A percentile compares a stretch with the other conserved stretches of the same genome.
phyloP scores from a whole-genome alignment of 2,329 filamentous ascomycete species.

The Xylariaceae sp. region DNA sequence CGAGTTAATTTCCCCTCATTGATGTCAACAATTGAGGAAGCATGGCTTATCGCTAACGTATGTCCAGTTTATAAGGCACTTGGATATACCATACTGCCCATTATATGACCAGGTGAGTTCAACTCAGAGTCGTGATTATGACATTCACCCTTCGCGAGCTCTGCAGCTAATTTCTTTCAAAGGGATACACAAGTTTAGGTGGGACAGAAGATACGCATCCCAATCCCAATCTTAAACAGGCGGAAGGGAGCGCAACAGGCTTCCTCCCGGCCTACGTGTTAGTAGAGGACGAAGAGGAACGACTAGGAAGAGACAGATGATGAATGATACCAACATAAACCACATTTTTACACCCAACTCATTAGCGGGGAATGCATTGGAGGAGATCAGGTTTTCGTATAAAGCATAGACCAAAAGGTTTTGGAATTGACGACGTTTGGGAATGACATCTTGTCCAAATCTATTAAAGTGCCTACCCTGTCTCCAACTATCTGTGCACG shows the following conservation, averaged over 20 bases:
- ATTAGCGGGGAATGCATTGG: neutral
- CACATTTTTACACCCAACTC: neutral
- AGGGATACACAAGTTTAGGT: constrained; percentile 87
- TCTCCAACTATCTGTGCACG: too few species aligned
- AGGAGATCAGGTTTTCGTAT: neutral
- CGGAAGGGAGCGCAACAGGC: constrained; percentile 24
- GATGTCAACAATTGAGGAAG: neutral
- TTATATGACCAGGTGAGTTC: constrained; percentile 63
- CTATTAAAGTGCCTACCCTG: too few species aligned
- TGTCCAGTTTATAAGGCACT: constrained; percentile 68
- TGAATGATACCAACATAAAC: neutral
- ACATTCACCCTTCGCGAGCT: neutral
- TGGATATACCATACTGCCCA: constrained; percentile 77
- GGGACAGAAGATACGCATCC: constrained; percentile 84
- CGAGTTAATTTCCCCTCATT: neutral
- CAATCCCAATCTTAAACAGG: constrained; percentile 67
- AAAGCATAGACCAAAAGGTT: neutral
- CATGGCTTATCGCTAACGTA: constrained; percentile 4
- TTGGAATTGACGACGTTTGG: neutral
- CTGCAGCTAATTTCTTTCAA: constrained; percentile 8
- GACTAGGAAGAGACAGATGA: constrained; percentile 65
- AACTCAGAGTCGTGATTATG: too few species aligned
- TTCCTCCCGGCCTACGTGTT: constrained; percentile 76
- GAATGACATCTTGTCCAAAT: too few species aligned
- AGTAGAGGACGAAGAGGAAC: constrained; percentile 70